Percentiles rank a stretch among this genome's conserved stretches.
These are phyloP conservation scores for Parmelia sp. DNA, from an alignment of 495 filamentous ascomycete species.

Conservation along the genomic window DNA sequence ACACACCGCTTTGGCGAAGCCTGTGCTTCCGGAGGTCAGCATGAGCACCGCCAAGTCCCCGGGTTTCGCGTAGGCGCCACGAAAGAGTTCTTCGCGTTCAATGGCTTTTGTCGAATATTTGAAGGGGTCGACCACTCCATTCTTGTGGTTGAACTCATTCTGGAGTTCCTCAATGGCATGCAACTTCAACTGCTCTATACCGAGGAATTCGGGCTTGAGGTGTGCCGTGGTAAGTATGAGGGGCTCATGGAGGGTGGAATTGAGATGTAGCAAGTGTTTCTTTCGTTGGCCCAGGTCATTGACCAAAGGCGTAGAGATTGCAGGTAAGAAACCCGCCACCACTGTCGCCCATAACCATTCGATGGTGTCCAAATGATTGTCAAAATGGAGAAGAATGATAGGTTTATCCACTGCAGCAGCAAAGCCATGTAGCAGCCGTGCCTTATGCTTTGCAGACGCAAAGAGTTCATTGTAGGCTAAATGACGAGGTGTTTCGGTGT, in stretches of 20 bases:
- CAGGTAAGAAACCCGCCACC: neutral
- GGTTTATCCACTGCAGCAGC: too few species aligned
- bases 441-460: too few species aligned
- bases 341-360: neutral
- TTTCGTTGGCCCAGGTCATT: too few species aligned
- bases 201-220: neutral
- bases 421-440: too few species aligned
- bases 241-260: neutral
- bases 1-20: slow-evolving; percentile 47
- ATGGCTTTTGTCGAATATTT: neutral
- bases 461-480: too few species aligned
- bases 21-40: slow-evolving; percentile 54
- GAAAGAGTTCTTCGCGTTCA: neutral
- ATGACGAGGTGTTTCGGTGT: too few species aligned
- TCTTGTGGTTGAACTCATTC: too few species aligned
- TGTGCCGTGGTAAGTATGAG: neutral
- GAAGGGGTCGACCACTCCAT: too few species aligned
- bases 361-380: neutral
- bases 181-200: neutral
- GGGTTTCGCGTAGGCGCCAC: neutral
- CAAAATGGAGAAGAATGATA: slow-evolving; percentile 1
- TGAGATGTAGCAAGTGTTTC: neutral
- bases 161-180: neutral
- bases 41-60: slow-evolving; percentile 33
- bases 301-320: neutral